phyloP scores from a whole-genome alignment of 352 stramenopile genomes.

The Blastocystis sp. region DNA sequence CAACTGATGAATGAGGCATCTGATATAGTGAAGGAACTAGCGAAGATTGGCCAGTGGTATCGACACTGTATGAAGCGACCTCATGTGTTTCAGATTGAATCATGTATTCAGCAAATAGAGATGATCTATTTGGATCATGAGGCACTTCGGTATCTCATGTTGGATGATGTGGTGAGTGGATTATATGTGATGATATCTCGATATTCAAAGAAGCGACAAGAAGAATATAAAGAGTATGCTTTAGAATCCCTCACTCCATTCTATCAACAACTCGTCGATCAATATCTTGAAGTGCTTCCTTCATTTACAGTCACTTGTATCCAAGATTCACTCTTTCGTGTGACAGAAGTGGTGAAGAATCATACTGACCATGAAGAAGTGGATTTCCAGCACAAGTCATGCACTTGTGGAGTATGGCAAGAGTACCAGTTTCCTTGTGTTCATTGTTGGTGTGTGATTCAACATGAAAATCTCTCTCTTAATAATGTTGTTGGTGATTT shows the following conservation, averaged over 20 bases:
- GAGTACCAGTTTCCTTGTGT: slow-evolving; percentile 29
- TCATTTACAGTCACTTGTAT: not conserved
- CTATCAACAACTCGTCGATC: not conserved
- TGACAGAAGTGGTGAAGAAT: not conserved
- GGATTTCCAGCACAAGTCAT: slow-evolving; percentile 2
- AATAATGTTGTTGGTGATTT: not conserved
- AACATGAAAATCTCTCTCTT: not conserved
- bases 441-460: slow-evolving; percentile 19
- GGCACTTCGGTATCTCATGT: not conserved
- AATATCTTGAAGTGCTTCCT: not conserved
- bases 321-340: not conserved
- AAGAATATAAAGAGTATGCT: not conserved
- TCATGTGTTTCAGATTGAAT: too few species aligned
- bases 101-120: not conserved
- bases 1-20: not conserved
- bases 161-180: slow-evolving; percentile 33
- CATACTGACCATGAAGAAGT: not conserved
- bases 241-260: not conserved
- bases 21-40: not conserved
- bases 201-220: not conserved
- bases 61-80: not conserved
- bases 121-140: not conserved
- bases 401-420: not conserved
- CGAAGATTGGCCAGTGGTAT: not conserved
- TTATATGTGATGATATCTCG: not conserved